Base-by-base conservation (phyloP, 2,329 filamentous ascomycete genomes). In the Cordyceps cateniannulata region DNA sequence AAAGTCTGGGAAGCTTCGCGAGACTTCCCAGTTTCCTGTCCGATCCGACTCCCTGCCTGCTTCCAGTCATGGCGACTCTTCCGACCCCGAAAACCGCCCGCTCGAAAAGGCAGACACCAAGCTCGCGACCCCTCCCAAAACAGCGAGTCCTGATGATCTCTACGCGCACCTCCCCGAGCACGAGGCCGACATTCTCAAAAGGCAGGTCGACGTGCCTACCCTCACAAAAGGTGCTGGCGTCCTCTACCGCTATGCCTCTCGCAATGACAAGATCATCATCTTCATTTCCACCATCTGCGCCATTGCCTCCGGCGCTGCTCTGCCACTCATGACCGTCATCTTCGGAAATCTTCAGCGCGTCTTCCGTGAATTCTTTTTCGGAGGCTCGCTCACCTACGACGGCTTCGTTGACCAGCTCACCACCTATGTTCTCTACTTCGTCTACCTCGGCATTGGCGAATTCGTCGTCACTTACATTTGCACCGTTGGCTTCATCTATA, bases 401-500 rank as follows among this genome's bases (percentile, higher is more conserved):
- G 75, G 78, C 0, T 95, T 95, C 73, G 79, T 81, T 54, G 64
- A 75, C 58, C 76, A 85, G 62, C 77, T 96, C 66, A 76, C 76
- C 9, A 77, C 79, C 48, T 83, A 88, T 66, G 88, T 92, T 12
- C 75, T 96, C 40, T 96, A 96, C 74, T 95, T 96, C 65, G 77
- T 96, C 38, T 96, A 96, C 71, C 82, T 96, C 51, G 91, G 84
- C 48, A 85, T 96, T 62, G 91, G 81, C 64, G 88, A 93, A 69
- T 96, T 96, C 65, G 74, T 90, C 50, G 86, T 87, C 3, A 83
- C 87, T 49, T 96, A 96, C 71, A 78, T 96, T 62, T 82, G 85
- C 25, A 97, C 93, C 0, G 86, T 96, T 20, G 90, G 91, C 22
- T 97, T 96, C 76, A 96, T 97, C 67, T 96, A 91, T 69, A 87